A percentile compares a stretch with the other conserved stretches of the same genome.
These are phyloP conservation scores for Lactarius psammicola DNA, from an alignment of 768 basidiomycete species.

Conservation along the genomic window DNA sequence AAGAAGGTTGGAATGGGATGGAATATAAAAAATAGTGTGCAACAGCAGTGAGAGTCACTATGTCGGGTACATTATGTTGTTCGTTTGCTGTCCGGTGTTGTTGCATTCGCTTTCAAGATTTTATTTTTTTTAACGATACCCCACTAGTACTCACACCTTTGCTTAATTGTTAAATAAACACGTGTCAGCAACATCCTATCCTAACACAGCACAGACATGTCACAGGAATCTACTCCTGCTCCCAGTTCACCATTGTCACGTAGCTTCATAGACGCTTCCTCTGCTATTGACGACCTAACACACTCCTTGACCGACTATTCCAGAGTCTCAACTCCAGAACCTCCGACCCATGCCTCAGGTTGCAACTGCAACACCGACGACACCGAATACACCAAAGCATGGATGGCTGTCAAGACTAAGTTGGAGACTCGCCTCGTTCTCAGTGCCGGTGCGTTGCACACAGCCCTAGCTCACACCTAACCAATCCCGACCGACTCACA, in stretches of 20 bases:
- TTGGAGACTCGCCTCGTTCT: conserved; percentile 76
- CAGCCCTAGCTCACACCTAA: not conserved
- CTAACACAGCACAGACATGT: conserved; percentile 1
- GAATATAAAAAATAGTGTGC: conserved; percentile 14
- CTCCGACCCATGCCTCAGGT: conserved; percentile 41
- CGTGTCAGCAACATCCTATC: conserved; percentile 4
- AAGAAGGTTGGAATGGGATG: conserved; percentile 25
- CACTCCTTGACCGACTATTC: conserved; percentile 70
- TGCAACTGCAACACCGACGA: conserved; percentile 70
- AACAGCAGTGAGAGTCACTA: not conserved
- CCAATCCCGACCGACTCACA: conserved; percentile 34
- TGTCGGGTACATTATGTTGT: conserved; percentile 13
- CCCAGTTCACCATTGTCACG: conserved; percentile 35
- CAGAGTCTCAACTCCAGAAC: conserved; percentile 71
- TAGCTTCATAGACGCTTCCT: conserved; percentile 36
- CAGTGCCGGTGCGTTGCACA: conserved; percentile 69
- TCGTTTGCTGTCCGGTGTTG: conserved; percentile 21
- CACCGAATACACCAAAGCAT: conserved; percentile 62
- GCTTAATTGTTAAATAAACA: conserved; percentile 19
- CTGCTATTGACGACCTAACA: conserved; percentile 78
- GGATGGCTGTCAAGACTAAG: conserved; percentile 62
- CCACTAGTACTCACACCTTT: conserved; percentile 8
- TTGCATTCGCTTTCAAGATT: conserved; percentile 18
- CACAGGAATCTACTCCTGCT: conserved; percentile 12
- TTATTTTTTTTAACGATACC: conserved; percentile 27